These are phyloP conservation scores for Didymella exigua DNA, from an alignment of 2,329 filamentous ascomycete species.

Conservation along the genomic window DNA sequence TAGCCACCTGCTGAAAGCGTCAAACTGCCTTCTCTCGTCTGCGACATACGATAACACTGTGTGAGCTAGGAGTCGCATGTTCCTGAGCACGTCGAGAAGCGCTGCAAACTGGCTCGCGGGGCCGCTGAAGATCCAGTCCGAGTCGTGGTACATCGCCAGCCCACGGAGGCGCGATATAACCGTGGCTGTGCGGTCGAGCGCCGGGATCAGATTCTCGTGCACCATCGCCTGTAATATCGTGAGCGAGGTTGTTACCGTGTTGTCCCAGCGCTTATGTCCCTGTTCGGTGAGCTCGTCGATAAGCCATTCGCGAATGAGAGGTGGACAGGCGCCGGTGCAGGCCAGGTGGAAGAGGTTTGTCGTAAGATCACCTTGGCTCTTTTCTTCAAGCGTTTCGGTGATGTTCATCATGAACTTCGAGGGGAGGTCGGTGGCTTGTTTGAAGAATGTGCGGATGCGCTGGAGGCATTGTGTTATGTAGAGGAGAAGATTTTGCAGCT, in stretches of 20 bases:
- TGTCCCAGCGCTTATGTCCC: constrained; percentile 96
- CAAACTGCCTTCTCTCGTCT: constrained; percentile 78
- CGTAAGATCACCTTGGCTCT: constrained; percentile 68
- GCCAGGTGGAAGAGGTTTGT: constrained; percentile 83
- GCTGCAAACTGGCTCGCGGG: constrained; percentile 47
- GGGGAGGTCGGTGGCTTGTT: constrained; percentile 79
- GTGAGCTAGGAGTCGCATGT: constrained; percentile 75
- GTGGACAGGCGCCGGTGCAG: constrained; percentile 79
- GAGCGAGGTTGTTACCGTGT: constrained; percentile 77
- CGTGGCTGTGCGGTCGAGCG: constrained; percentile 80
- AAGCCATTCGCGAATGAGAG: constrained; percentile 82
- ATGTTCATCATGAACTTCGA: constrained; percentile 77
- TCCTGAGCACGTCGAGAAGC: constrained; percentile 71
- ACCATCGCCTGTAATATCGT: constrained; percentile 76
- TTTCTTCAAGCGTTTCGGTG: constrained; percentile 73
- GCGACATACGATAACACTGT: constrained; percentile 73
- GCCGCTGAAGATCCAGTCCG: constrained; percentile 64
- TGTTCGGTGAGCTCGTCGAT: constrained; percentile 72
- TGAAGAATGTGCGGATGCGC: constrained; percentile 82
- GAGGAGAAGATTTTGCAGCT: constrained; percentile 81
- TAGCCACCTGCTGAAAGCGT: constrained; percentile 82
- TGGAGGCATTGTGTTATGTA: constrained; percentile 82
- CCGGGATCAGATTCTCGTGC: constrained; percentile 87
- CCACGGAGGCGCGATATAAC: constrained; percentile 83
- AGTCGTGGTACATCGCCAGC: constrained; percentile 78